Evolutionary conservation across 345 rosid species (phyloP).

Genomic region (Eucalyptus urophylla): DNA sequence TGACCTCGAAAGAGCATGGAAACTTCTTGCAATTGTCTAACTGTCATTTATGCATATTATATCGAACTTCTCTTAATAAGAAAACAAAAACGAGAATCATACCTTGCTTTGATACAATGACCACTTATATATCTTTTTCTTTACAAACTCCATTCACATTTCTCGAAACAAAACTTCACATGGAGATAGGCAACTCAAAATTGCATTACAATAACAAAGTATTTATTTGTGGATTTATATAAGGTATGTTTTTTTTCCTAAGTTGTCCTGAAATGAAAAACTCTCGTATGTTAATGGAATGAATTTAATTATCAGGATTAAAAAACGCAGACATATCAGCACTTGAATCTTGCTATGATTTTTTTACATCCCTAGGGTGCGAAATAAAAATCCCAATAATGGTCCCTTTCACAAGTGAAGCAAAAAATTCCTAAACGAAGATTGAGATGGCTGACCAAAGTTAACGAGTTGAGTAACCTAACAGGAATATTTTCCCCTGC

Average conservation of each 20-base stretch:
- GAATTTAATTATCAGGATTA: background rate
- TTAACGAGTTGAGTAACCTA: background rate
- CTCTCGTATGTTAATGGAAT: background rate
- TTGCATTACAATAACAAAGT: background rate
- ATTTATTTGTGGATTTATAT: background rate
- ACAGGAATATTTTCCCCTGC: background rate
- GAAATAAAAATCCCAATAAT: background rate
- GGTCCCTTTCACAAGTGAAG: background rate
- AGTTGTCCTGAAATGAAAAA: background rate
- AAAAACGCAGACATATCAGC: background rate
- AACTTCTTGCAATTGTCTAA: background rate
- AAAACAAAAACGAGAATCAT: background rate
- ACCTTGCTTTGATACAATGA: background rate
- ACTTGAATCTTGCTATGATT: background rate
- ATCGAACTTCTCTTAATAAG: background rate
- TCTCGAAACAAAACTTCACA: background rate
- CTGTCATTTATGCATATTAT: fast-evolving
- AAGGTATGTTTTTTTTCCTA: background rate
- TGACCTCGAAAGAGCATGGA: background rate
- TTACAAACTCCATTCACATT: background rate
- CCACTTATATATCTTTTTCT: background rate
- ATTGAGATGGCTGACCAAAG: background rate
- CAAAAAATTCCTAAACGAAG: background rate
- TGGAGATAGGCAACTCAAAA: background rate
- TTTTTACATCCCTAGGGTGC: background rate